Conservation (phyloP, 106 monocot genomes). For the Dioscorea alata region DNA sequence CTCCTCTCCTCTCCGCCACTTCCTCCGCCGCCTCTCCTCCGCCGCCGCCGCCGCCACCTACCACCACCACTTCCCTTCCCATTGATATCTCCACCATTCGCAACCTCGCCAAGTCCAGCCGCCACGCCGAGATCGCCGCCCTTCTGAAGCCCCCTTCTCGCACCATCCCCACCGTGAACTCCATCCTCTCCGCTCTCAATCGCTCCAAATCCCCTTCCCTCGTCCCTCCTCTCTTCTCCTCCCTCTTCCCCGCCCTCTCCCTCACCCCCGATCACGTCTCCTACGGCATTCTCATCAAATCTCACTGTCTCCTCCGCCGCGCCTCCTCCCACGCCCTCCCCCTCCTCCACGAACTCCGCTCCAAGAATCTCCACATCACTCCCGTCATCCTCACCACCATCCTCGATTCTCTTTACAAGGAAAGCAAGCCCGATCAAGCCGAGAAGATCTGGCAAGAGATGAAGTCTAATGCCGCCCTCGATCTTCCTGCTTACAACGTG, state of each 20-base stretch:
- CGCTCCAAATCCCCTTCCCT: conserved; percentile 18
- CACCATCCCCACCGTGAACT: conserved; percentile 40
- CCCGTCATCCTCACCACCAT: conserved; percentile 48
- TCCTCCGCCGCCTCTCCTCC: not conserved
- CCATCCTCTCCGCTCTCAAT: conserved; percentile 49
- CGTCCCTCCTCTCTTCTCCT: conserved; percentile 41
- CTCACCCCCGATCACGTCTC: conserved; percentile 44
- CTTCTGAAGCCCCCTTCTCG: conserved; percentile 14
- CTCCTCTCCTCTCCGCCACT: not conserved
- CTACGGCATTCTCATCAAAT: conserved; percentile 49
- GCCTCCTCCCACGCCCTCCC: conserved; percentile 14
- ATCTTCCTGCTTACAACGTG: conserved; percentile 43
- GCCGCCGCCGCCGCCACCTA: conserved; percentile 1
- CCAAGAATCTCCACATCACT: conserved; percentile 22
- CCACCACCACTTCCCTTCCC: conserved; percentile 4
- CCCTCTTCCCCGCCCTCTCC: conserved; percentile 27
- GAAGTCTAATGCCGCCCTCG: conserved; percentile 25
- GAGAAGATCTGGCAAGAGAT: conserved; percentile 56
- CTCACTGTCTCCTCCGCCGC: conserved; percentile 32
- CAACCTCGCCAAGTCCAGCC: conserved; percentile 16
- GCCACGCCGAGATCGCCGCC: conserved; percentile 19
- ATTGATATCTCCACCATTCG: conserved; percentile 15
- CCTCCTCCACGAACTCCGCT: conserved; percentile 36
- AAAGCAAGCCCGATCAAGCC: conserved; percentile 32
- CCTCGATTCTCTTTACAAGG: conserved; percentile 44